These are phyloP conservation scores for Collybia sp. DNA, from an alignment of 768 basidiomycete species.

Conservation along the genomic window DNA sequence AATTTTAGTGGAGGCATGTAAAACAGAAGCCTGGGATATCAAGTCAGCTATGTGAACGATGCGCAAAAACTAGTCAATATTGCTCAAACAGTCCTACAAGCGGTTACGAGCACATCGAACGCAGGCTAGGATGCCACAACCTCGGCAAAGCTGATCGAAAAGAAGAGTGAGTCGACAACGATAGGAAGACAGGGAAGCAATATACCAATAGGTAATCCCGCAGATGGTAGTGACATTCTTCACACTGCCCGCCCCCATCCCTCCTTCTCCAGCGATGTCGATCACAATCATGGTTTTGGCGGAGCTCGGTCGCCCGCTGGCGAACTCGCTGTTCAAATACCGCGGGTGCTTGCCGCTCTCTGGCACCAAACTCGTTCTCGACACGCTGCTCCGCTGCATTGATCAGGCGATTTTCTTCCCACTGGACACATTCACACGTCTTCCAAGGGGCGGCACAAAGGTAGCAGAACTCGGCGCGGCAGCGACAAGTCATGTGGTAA, in stretches of 20 bases:
- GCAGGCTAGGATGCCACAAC: slow-evolving; percentile 31
- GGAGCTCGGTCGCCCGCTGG: slow-evolving; percentile 29
- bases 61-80: too few relatives aligned
- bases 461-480: slow-evolving; percentile 59
- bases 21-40: too few relatives aligned
- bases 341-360: slow-evolving; percentile 19
- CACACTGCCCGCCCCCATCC: slow-evolving; percentile 38
- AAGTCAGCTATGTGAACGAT: too few relatives aligned
- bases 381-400: slow-evolving; percentile 42
- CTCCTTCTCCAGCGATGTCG: slow-evolving; percentile 40
- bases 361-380: slow-evolving; percentile 30
- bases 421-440: slow-evolving; percentile 52
- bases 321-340: slow-evolving; percentile 24
- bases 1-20: too few relatives aligned
- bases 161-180: background rate
- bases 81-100: slow-evolving; percentile 11
- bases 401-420: slow-evolving; percentile 49
- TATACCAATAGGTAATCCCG: slow-evolving; percentile 47
- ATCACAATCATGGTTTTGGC: slow-evolving; percentile 51
- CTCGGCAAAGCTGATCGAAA: slow-evolving; percentile 27
- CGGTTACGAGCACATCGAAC: slow-evolving; percentile 35
- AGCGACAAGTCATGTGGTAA: slow-evolving; percentile 63
- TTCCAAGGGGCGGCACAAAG: slow-evolving; percentile 61
- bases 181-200: background rate
- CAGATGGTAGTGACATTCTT: slow-evolving; percentile 37